Evolutionary conservation across 495 filamentous ascomycete genomes (phyloP), one percentile per base, ranked within the genome.

Genomic region (Trichoderma asperelloides): DNA sequence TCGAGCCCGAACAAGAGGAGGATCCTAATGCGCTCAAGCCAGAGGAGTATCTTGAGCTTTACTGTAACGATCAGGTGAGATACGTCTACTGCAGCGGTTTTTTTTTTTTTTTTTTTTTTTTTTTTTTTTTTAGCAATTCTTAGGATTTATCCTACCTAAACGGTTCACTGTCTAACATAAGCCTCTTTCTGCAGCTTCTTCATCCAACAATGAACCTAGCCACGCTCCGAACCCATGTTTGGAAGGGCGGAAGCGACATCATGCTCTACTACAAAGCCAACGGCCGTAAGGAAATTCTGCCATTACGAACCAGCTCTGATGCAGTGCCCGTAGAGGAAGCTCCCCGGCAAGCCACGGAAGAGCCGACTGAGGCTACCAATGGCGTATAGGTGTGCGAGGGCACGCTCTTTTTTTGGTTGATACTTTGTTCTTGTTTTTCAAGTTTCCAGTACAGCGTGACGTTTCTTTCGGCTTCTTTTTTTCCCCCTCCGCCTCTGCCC

Each of bases 21-120:
- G 85, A 87, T 65, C 80, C 82, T 12, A 80, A 87, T 37, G 80
- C 81, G 21, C 74, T 94, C 76, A 90, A 86, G 71, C 91, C 92
- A 2, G 95, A 98, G 75, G 91, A 97, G 72, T 96, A 96, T 76
- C 80, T 98, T 63, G 95, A 98, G 74, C 77, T 98, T 51, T 93
- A 96, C 73, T 98, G 95, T 73, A 92, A 97, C 74, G 89, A 91
- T 51, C 90, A 90, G 81, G 94, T 96, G 77, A 69, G 87, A 37
- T 78, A 51, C 28, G 18, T 45, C n/a, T 30, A 16, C 13, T 13
- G 37, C 66, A 23, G 33, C 33, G 62, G 47, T 63, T 65, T 37
- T 65, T 60, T 45, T 66, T 47, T 69, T 66, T 25, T 63, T 57
- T 62, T n/a, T n/a, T n/a, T n/a, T n/a, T n/a, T n/a, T n/a, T n/a